Evolutionary conservation across 169 alveolate genomes (phyloP).

Genomic region (Perkinsus olseni): DNA sequence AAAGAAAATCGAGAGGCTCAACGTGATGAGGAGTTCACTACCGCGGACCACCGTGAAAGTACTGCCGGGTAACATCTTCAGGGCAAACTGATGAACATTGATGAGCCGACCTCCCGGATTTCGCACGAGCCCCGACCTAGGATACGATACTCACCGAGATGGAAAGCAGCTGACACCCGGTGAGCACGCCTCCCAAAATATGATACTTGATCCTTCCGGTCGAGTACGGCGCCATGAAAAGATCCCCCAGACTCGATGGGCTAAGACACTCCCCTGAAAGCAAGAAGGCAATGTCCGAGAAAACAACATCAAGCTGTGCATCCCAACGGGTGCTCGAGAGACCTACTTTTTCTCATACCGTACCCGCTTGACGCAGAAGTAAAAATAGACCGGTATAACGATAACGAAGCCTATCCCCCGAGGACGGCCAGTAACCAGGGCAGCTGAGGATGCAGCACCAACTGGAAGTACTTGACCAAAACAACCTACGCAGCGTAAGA

Average conservation of each 20-base stretch:
- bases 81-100: background rate
- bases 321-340: too few relatives aligned
- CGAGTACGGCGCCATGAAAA: background rate
- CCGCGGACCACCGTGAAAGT: background rate
- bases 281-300: background rate
- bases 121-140: too few relatives aligned
- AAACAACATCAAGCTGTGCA: too few relatives aligned
- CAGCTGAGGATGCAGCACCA: background rate
- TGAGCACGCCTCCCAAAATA: background rate
- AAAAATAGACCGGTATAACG: background rate
- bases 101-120: too few relatives aligned
- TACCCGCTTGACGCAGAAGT: background rate
- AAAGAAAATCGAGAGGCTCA: background rate
- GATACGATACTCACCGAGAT: background rate
- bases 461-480: background rate
- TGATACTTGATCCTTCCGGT: background rate
- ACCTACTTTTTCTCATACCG: background rate
- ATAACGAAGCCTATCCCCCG: background rate
- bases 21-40: background rate
- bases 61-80: background rate
- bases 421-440: background rate
- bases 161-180: background rate
- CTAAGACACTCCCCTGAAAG: background rate
- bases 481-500: background rate
- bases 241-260: background rate